Evolutionary conservation across 306 rosid species (phyloP), one percentile per base, ranked within the genome.

Genomic region (Dryas alaskensis): DNA sequence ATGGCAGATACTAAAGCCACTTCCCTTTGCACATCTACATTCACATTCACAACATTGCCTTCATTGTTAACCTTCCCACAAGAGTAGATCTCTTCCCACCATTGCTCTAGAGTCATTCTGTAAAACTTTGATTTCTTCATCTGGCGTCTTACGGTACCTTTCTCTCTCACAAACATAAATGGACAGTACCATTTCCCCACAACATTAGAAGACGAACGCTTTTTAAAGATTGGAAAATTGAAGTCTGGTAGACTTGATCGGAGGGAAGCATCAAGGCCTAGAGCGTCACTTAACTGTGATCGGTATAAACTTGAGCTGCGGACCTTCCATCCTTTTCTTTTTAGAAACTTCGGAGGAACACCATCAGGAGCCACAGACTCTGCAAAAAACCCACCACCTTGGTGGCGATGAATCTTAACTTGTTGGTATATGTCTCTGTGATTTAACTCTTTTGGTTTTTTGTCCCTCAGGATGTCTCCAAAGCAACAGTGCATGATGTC

Each of bases 141-240:
- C 81, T 90, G 97, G 10, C 59, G 74, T 11, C 65, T 85, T 4
- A 78, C 31, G 47, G 63, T 74, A 16, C 67, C 57, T 49, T 65
- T 84, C 74, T 93, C 97, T 43, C 84, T 89, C 72, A 90, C 93
- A 80, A 90, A 89, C 51, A 87, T 76, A 60, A 86, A 93, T 4
- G 96, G 93, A 39, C 89, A 83, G 17, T 87, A 89, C 97, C 97
- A 93, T 84, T 81, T 90, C 12, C 98, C 98, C 14, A 89, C 88
- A 3, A 80, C 58, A 17, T 85, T 55, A 4, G 87, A 67, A 19
- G 87, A 74, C 5, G 97, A 90, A 4, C 77, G 84, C 53, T 79
- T 79, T 54, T 83, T 85, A 4, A 80, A 79, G 72, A 86, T 80
- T 12, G 90, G 89, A 39, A 90, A 89, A 57, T 85, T 81, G 69